Base-by-base conservation (phyloP, 1,139 yeast species). In the Trichomonascaceae sp. region DNA sequence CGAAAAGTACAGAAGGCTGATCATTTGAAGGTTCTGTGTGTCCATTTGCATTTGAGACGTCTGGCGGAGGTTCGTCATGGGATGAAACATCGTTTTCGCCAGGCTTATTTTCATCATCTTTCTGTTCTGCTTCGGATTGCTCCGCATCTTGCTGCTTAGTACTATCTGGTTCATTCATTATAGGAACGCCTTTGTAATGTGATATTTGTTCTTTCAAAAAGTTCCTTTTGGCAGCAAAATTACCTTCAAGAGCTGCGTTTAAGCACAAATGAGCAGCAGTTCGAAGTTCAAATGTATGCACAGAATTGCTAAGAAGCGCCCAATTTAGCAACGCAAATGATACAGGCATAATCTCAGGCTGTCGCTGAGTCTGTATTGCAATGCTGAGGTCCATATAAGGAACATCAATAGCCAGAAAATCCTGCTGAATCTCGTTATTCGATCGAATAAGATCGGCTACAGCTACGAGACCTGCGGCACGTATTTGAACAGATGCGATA, bases 351-450 rank as follows among this genome's bases (percentile, higher is more conserved):
- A 76, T 63, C 6, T 53, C 57, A 0, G 72, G 71, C 17, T 60
- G 63, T 17, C 60, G 55, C 5, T 57, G 59, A 10, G 61, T 60
- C 41, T 61, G 59, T 9, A 73, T 64, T 1, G 89, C 87, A 57
- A 85, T 69, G n/a, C 88, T 78, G 8, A 96, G 90, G 65, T 90
- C 97, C 57, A 90, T 74, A 64, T 84, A 88, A 0, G 99, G 99
- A 5, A 93, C 96, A 67, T 93, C 98, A 20, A 91, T 84, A 55
- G 82, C 83, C 2, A 90, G 78, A 63, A 93, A 85, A 58, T 82
- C 82, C 22, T 73, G 72, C 68, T 90, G 97, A 41, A 86, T 76
- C 9, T 74, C 77, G 13, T 78, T 68, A 67, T 88, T 84, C 43
- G 83, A 79, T 57, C 82, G 73, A 3, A 93, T 84, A 43, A 91